Evolutionary conservation across 495 filamentous ascomycete species (phyloP), one percentile per base, ranked within the genome.

Genomic region (Talaromyces ruber): DNA sequence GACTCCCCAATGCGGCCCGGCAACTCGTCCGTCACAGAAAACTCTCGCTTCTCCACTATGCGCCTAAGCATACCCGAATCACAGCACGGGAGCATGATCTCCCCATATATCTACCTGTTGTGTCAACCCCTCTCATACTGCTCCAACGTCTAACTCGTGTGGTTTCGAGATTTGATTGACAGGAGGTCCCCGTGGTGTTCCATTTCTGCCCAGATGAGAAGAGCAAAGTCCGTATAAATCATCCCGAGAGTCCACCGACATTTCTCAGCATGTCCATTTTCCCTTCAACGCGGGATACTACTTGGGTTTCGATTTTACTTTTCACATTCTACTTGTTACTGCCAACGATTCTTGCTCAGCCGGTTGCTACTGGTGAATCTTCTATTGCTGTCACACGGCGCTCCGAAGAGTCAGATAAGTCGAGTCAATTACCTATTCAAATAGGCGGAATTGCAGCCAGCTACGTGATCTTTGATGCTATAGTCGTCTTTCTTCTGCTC

Each of bases 391-490:
- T 57, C 28, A 21, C 26, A 30, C 26, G 28, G 9, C 26, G 54
- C 5, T 25, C 29, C 2, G 54, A 29, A 1, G 26, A 57, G 0
- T 57, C 26, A 25, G 21, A 57, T 22, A 34, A 57, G 18, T 68
- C 79, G 18, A 83, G 84, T 32, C 39, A 50, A 30, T 83, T 94
- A 8, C 89, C 88, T 16, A 82, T 83, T 26, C 84, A 94, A 72
- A 85, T 94, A 68, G 88, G 87, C 51, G 88, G 84, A 64, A 90
- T 96, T 62, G 84, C 89, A 37, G 90, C 84, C 59, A 87, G 88
- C 62, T 96, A 94, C 82, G 79, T 90, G 62, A 68, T 92, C 66
- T 86, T 84, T 9, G 81, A 92, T 72, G 77, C 88, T 64, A 66
- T 91, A 64, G 81, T 91, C 60, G 83, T 88, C 39, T 76, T 77